phyloP scores from a whole-genome alignment of 495 filamentous ascomycete species.

The Penicillium coprophilum region DNA sequence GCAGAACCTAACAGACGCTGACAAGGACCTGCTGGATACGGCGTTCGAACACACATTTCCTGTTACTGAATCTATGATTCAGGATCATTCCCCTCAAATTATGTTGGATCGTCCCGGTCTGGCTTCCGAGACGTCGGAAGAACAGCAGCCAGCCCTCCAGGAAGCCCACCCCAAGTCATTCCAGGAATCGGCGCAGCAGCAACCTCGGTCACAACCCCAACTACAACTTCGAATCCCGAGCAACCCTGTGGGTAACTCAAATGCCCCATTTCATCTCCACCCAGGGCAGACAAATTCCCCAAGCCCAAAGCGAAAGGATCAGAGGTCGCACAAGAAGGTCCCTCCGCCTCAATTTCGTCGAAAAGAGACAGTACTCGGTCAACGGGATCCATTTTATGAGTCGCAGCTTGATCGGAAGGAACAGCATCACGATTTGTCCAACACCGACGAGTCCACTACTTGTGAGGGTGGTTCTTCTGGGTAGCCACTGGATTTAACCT shows the following conservation, averaged over 20 bases:
- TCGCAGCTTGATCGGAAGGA: neutral
- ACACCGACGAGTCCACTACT: neutral
- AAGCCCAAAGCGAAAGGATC: conserved; percentile 45
- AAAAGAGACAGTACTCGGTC: neutral
- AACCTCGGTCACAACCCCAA: conserved; percentile 22
- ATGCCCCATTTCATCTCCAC: conserved; percentile 29
- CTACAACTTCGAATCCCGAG: conserved; percentile 24
- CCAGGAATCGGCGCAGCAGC: conserved; percentile 45
- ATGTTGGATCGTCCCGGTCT: neutral
- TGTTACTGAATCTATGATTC: neutral
- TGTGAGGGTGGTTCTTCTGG: neutral
- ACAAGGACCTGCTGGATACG: neutral
- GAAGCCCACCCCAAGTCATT: conserved; percentile 78
- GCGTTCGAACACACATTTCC: neutral
- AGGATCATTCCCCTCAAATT: neutral
- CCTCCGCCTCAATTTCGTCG: conserved; percentile 36
- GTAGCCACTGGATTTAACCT: neutral
- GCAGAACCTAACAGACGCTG: neutral
- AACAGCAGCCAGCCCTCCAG: neutral
- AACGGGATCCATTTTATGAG: neutral
- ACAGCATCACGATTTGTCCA: conserved; percentile 11
- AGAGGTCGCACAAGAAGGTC: conserved; percentile 36
- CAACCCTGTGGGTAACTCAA: conserved; percentile 19
- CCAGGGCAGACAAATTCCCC: conserved; percentile 37
- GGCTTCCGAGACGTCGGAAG: too few relatives aligned